These are phyloP conservation scores for Candida hispaniensis DNA, from an alignment of 805 yeast species.

Conservation along the genomic window DNA sequence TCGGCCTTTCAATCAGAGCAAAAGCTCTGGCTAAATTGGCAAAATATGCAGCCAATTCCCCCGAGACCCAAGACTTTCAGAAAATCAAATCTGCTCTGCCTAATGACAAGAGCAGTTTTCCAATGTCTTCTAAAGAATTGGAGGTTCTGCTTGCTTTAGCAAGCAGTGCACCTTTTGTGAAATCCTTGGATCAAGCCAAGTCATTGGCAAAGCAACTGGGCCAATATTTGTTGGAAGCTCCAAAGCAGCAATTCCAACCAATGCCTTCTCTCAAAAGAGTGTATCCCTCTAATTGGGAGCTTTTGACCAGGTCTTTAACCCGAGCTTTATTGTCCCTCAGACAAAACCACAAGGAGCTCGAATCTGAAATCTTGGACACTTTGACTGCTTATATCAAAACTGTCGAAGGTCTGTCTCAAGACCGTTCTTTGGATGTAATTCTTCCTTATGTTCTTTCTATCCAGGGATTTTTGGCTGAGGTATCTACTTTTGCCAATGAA, in stretches of 20 bases:
- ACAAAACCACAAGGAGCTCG: constrained; percentile 26
- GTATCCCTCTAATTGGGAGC: constrained; percentile 36
- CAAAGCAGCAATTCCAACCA: constrained; percentile 34
- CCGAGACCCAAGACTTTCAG: constrained; percentile 19
- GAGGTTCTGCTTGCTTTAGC: constrained; percentile 51
- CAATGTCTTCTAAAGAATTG: constrained; percentile 30
- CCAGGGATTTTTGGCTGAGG: constrained; percentile 30
- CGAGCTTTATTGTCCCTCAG: constrained; percentile 28
- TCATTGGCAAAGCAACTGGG: constrained; percentile 37
- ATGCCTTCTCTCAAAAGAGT: constrained; percentile 23
- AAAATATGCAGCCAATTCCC: constrained; percentile 24
- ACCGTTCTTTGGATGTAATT: constrained; percentile 17
- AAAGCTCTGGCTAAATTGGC: constrained; percentile 34
- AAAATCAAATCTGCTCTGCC: constrained; percentile 24
- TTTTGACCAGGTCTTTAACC: constrained; percentile 31
- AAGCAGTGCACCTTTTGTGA: constrained; percentile 32
- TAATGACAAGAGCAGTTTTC: constrained; percentile 21
- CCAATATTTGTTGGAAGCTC: constrained; percentile 38
- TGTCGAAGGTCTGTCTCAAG: constrained; percentile 2
- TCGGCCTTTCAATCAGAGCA: constrained; percentile 28
- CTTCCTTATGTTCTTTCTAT: constrained; percentile 24
- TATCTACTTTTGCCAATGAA: constrained; percentile 17
- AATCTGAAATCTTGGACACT: constrained; percentile 22
- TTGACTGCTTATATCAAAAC: constrained; percentile 19
- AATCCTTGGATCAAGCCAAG: constrained; percentile 34